Percentiles rank a stretch among this genome's conserved stretches.
phyloP scores from a whole-genome alignment of 2,329 filamentous ascomycete genomes.

The Penicillium glabrum region DNA sequence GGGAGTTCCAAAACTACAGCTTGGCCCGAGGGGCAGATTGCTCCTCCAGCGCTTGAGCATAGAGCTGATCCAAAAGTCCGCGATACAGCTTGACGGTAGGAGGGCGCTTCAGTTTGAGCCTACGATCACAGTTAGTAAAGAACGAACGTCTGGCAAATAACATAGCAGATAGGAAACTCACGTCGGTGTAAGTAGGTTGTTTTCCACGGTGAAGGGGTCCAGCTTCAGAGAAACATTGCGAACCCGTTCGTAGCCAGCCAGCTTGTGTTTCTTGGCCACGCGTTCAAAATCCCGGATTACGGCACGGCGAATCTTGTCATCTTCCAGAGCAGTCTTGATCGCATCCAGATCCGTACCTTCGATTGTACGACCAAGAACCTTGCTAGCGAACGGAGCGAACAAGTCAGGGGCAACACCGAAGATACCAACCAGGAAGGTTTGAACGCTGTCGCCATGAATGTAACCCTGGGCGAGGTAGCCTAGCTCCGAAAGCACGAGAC shows the following conservation, averaged over 20 bases:
- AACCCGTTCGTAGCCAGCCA: constrained; percentile 88
- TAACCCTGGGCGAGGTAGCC: constrained; percentile 77
- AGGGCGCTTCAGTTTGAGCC: constrained; percentile 70
- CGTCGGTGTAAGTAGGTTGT: constrained; percentile 67
- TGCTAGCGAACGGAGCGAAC: constrained; percentile 79
- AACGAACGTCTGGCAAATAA: not conserved
- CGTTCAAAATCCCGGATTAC: constrained; percentile 76
- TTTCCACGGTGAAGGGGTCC: constrained; percentile 91
- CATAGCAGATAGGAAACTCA: constrained; percentile 28
- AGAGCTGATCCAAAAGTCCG: constrained; percentile 59
- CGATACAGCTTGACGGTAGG: constrained; percentile 65
- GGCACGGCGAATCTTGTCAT: constrained; percentile 70
- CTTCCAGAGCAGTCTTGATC: constrained; percentile 64
- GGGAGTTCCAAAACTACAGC: constrained; percentile 27
- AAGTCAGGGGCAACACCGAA: constrained; percentile 83
- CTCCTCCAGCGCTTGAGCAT: constrained; percentile 53
- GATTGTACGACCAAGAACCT: constrained; percentile 69
- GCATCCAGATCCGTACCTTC: constrained; percentile 63
- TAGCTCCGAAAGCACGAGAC: constrained; percentile 81
- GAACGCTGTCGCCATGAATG: constrained; percentile 83
- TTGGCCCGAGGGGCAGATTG: constrained; percentile 41
- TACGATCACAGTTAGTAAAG: constrained; percentile 34
- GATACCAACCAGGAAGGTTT: constrained; percentile 79
- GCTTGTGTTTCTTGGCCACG: constrained; percentile 79
- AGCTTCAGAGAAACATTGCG: constrained; percentile 71